Base-by-base conservation (phyloP, 83 land plant species). In the Diphasiastrum complanatum region DNA sequence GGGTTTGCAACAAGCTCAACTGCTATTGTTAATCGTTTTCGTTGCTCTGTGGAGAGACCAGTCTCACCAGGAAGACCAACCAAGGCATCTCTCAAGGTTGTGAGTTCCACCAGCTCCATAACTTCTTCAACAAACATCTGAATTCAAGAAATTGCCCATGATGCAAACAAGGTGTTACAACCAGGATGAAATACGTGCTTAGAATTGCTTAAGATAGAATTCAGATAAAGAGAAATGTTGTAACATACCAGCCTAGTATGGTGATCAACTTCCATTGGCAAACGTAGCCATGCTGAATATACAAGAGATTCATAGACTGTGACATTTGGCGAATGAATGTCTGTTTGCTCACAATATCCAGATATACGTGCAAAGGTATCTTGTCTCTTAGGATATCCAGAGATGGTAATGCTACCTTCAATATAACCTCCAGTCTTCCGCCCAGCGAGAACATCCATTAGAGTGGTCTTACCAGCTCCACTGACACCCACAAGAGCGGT, bases 1-100 rank as follows among this genome's bases (percentile, higher is more conserved):
- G 91, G 91, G 45, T 86, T 86, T 4, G 91, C 86, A 57, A 86
- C 91, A 36, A 86, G 80, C 63, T 86, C 91, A 2, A 86, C 91
- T 1, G 91, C 91, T 12, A 86, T 86, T n/a, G 87, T 83, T 60
- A 86, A 50, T 50, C 91, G 70, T 52, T 86, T 86, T 51, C 91
- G 64, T 51, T 86, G 91, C 45, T 86, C 91, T 2, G 84, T 83
- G 58, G 91, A 86, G 45, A 86, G 60, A 24, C 91, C 91, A 36
- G 82, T 86, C 20, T 80, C 45, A 46, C 91, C 87, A n/a, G 87
- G 87, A 2, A 83, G 68, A 38, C 93, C 93, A 14, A 87, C 93
- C 20, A 87, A 37, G 14, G 79, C 82, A 65, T 84, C 83, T 65
- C 53, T 83, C 12, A 87, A 77, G 22, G 47, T 60, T n/a, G 67